Evolutionary conservation across 2,329 filamentous ascomycete species (phyloP), one percentile per base, ranked within the genome.

Genomic region (Pestalotiopsis sp.): DNA sequence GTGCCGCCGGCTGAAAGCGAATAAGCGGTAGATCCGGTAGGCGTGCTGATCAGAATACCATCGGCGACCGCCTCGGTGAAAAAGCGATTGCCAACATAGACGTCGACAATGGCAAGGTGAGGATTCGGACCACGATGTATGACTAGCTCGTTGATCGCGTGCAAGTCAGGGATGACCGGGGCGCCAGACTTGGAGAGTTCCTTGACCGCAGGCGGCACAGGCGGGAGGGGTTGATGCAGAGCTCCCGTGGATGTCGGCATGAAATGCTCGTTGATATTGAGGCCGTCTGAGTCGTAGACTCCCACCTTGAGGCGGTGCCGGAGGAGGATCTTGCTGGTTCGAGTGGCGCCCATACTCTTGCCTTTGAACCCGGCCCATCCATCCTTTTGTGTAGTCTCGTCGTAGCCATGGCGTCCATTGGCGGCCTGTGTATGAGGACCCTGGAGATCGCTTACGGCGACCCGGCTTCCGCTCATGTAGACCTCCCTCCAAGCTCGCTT

Each of bases 11-110:
- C 93, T 72, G 92, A 96, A n/a, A 99, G 86, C 69, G 92, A 96
- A 83, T 99, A 99, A 0, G 96, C 96, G 0, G 96, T 99, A 56
- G 93, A 97, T 2, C 96, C 96, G 0, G 96, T 99, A 0, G 96
- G 96, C 0, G 95, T 98, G 71, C 92, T 94, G 69, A 98, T 90
- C 59, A 98, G 92, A 80, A 99, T 97, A 64, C 96, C 96, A 79
- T 99, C 96, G 1, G 95, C 95, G 13, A 97, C 95, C 0, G 94
- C 95, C 79, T 97, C 94, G 1, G 96, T 99, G 60, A 99, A 85
- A 75, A 96, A 97, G 67, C 94, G 90, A 41, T 93, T 92, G 74
- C 95, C 95, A 69, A 98, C 92, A 75, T 91, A 96, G 58, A 99
- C 93, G 76, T 97, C 93, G 73, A 99, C 93, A 72, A 97, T 91